phyloP scores from a whole-genome alignment of 139 green algal genomes.

The Chlorella vulgaris region DNA sequence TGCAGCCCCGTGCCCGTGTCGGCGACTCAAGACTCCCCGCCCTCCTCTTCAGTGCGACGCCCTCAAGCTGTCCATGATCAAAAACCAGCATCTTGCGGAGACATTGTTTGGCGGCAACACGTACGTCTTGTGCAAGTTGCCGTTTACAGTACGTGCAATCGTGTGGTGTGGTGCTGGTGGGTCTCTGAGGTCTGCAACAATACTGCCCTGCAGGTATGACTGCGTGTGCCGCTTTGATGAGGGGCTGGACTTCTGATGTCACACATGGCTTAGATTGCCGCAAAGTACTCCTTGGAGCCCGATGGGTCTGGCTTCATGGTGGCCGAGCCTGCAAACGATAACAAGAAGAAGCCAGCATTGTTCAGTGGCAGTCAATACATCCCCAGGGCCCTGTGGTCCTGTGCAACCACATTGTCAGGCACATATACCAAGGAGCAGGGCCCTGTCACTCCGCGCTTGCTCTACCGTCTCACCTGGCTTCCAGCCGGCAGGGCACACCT shows the following conservation, averaged over 20 bases:
- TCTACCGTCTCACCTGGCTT: slow-evolving; percentile 86
- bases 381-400: too few species aligned
- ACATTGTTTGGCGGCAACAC: slow-evolving; percentile 83
- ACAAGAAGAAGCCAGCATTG: background rate
- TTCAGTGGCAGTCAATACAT: too few species aligned
- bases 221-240: slow-evolving; percentile 82
- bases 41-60: too few species aligned
- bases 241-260: background rate
- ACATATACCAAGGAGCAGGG: too few species aligned
- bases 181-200: too few species aligned
- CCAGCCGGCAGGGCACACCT: slow-evolving; percentile 98
- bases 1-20: too few species aligned
- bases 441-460: too few species aligned
- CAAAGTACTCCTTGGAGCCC: slow-evolving; percentile 89
- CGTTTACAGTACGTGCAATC: too few species aligned
- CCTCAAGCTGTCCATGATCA: slow-evolving; percentile 98
- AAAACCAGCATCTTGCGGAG: slow-evolving; percentile 88
- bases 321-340: background rate
- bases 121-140: slow-evolving; percentile 62
- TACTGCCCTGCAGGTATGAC: slow-evolving; percentile 62
- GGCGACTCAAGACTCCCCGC: too few species aligned
- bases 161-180: too few species aligned
- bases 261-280: slow-evolving; percentile 47
- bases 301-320: slow-evolving; percentile 68
- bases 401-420: too few species aligned